Conservation (phyloP, 2,329 filamentous ascomycete genomes). For the Aureobasidium sp. region DNA sequence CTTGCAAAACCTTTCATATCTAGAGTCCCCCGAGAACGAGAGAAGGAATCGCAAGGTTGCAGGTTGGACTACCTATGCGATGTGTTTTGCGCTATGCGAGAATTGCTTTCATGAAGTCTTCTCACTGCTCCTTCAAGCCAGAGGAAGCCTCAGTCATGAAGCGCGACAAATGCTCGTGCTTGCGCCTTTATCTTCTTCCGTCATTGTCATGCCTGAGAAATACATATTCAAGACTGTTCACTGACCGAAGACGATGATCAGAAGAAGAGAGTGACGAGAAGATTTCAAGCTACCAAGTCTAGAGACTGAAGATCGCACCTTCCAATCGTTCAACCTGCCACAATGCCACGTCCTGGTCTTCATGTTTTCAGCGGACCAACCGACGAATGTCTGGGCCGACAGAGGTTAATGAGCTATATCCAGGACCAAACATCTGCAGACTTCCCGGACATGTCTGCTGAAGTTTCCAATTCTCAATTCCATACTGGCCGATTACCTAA, state of each 20-base stretch:
- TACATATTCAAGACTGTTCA: neutral
- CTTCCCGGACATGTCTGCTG: slow-evolving; percentile 13
- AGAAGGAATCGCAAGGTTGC: no score
- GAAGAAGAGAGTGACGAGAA: neutral
- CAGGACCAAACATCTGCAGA: slow-evolving; percentile 18
- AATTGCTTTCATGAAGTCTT: no score
- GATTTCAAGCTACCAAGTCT: neutral
- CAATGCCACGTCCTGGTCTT: slow-evolving; percentile 12
- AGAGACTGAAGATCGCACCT: neutral
- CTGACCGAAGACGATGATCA: neutral
- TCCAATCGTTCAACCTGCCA: neutral
- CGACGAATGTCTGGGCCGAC: neutral
- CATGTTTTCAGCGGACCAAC: neutral
- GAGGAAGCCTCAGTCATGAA: no score
- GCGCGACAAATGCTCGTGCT: no score
- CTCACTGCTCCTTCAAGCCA: no score
- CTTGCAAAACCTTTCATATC: no score
- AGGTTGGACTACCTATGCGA: no score
- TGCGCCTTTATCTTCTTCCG: no score
- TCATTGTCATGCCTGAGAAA: no score
- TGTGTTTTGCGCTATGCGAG: no score
- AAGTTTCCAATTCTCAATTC: slow-evolving; percentile 11
- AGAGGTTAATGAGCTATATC: slow-evolving; percentile 18
- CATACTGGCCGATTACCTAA: slow-evolving; percentile 40
- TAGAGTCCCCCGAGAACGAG: no score